phyloP scores from a whole-genome alignment of 768 basidiomycete species.

The Lactarius akahatsu region DNA sequence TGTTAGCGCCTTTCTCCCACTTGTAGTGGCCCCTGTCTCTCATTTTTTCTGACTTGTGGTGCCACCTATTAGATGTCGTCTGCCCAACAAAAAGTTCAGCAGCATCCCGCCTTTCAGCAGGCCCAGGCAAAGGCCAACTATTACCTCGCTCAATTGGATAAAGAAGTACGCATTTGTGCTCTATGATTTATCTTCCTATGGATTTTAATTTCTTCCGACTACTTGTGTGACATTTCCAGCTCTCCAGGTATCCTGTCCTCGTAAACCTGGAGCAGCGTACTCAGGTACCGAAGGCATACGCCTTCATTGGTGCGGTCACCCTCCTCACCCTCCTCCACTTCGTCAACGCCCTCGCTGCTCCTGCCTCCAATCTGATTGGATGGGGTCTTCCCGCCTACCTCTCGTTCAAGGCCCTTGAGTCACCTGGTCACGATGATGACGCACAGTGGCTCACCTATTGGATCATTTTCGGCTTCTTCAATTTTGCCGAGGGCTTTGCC shows the following conservation, averaged over 20 bases:
- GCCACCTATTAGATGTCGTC: constrained; percentile 55
- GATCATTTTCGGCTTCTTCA: constrained; percentile 93
- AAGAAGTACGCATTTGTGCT: constrained; percentile 67
- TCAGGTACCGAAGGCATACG: constrained; percentile 89
- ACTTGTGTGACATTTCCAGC: constrained; percentile 41
- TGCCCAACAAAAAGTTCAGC: constrained; percentile 77
- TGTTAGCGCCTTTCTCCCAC: not conserved
- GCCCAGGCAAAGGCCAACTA: constrained; percentile 78
- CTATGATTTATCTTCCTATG: constrained; percentile 5
- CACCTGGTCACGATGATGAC: constrained; percentile 79
- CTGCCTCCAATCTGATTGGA: constrained; percentile 92
- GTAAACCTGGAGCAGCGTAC: constrained; percentile 85
- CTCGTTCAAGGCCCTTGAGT: constrained; percentile 92
- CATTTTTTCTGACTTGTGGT: not conserved
- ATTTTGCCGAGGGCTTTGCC: constrained; percentile 86
- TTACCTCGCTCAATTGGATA: constrained; percentile 90
- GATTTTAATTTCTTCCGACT: not conserved
- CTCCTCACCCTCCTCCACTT: constrained; percentile 74
- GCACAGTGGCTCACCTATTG: constrained; percentile 98
- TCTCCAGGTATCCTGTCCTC: constrained; percentile 84
- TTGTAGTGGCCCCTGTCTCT: not conserved
- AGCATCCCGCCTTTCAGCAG: constrained; percentile 84
- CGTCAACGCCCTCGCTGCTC: constrained; percentile 88
- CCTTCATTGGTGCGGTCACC: constrained; percentile 68
- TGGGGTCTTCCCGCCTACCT: constrained; percentile 94